phyloP scores from a whole-genome alignment of 495 filamentous ascomycete species.

The Aspergillus sparsus region DNA sequence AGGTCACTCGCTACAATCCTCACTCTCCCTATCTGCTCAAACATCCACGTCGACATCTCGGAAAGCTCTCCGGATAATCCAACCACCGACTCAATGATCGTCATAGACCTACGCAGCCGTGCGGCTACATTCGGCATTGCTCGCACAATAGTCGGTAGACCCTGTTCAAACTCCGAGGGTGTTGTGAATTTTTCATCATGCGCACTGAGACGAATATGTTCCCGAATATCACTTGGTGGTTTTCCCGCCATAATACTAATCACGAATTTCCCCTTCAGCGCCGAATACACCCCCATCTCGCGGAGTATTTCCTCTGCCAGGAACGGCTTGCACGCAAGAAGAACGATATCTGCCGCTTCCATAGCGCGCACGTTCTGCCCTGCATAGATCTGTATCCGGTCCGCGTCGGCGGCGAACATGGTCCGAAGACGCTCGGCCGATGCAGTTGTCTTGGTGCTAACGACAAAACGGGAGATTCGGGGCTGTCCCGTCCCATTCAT shows the following conservation, averaged over 20 bases:
- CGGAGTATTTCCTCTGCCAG: slow-evolving; percentile 35
- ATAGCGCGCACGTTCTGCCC: slow-evolving; percentile 28
- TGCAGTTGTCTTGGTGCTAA: slow-evolving; percentile 31
- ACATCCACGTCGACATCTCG: slow-evolving; percentile 27
- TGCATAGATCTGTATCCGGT: slow-evolving; percentile 10
- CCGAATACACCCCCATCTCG: slow-evolving; percentile 26
- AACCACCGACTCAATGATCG: slow-evolving; percentile 30
- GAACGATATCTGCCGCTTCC: slow-evolving; percentile 34
- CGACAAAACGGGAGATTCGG: slow-evolving; percentile 25
- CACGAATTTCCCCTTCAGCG: slow-evolving; percentile 71
- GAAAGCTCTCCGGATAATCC: slow-evolving; percentile 17
- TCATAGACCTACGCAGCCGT: slow-evolving; percentile 37
- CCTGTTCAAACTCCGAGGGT: background rate
- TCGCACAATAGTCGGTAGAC: slow-evolving; percentile 30
- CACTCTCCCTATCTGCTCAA: slow-evolving; percentile 34
- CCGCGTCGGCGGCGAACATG: slow-evolving; percentile 6
- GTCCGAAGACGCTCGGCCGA: slow-evolving; percentile 25
- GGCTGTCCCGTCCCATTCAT: background rate
- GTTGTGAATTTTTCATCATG: background rate
- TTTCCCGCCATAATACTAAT: slow-evolving; percentile 87
- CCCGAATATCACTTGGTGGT: slow-evolving; percentile 61
- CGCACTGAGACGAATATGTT: slow-evolving; percentile 50
- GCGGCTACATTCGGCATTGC: slow-evolving; percentile 42
- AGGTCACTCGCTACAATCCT: slow-evolving; percentile 30
- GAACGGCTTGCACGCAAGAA: slow-evolving; percentile 42